Evolutionary conservation across 2,329 filamentous ascomycete genomes (phyloP).

Genomic region (Botryotinia convoluta): DNA sequence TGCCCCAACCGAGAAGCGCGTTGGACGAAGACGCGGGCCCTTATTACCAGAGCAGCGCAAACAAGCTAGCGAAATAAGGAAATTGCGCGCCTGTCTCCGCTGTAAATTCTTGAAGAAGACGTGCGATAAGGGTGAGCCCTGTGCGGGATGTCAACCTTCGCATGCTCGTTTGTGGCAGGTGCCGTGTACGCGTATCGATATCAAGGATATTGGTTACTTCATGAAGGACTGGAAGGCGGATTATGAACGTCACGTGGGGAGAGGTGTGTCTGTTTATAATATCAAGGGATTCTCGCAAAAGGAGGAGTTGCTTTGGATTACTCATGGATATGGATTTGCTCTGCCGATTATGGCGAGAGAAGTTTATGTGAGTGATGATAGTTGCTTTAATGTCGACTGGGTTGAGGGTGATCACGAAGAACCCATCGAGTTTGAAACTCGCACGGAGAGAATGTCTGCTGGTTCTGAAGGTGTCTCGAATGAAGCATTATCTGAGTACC

Average conservation of each 20-base stretch:
- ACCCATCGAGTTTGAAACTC: conserved; percentile 78
- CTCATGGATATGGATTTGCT: conserved; percentile 91
- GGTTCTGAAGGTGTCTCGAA: conserved; percentile 84
- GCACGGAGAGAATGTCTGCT: conserved; percentile 84
- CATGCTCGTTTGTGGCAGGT: conserved; percentile 97
- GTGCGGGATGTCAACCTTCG: conserved; percentile 90
- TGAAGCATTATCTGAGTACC: conserved; percentile 80
- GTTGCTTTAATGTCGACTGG: conserved; percentile 93
- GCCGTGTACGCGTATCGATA: conserved; percentile 94
- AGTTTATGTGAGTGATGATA: conserved; percentile 87
- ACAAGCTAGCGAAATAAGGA: conserved; percentile 94
- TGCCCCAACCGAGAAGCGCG: conserved; percentile 80
- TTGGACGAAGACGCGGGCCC: conserved; percentile 85
- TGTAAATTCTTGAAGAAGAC: conserved; percentile 99
- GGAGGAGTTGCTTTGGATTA: conserved; percentile 80
- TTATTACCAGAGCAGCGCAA: conserved; percentile 91
- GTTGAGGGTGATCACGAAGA: conserved; percentile 76
- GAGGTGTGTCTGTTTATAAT: conserved; percentile 88
- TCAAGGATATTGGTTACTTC: conserved; percentile 97
- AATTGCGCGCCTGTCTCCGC: conserved; percentile 85
- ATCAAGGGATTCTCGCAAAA: conserved; percentile 79
- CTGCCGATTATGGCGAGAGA: conserved; percentile 91
- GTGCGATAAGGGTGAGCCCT: conserved; percentile 95
- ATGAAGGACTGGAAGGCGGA: conserved; percentile 99
- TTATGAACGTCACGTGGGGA: conserved; percentile 84